phyloP scores from a whole-genome alignment of 2,329 filamentous ascomycete genomes.

The Fusarium avenaceum region DNA sequence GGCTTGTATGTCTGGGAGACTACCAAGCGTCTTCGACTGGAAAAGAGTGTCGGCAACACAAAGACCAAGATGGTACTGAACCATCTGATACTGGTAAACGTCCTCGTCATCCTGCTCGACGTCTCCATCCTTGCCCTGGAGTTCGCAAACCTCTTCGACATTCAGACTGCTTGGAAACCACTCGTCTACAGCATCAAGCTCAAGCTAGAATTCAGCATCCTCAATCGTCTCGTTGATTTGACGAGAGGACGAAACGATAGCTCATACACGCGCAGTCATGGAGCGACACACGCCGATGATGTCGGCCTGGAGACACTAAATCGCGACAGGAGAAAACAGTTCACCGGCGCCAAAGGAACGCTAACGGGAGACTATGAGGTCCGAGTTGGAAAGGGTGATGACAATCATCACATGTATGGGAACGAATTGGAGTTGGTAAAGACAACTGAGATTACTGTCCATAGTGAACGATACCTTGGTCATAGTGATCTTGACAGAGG shows the following conservation, averaged over 20 bases:
- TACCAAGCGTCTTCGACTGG: conserved; percentile 60
- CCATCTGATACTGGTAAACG: conserved; percentile 60
- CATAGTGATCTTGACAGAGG: conserved; percentile 4
- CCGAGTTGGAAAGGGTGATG: conserved; percentile 35
- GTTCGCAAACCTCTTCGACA: conserved; percentile 55
- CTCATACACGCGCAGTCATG: conserved; percentile 39
- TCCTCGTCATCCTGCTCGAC: conserved; percentile 59
- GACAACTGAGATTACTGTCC: conserved; percentile 39
- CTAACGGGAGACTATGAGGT: conserved; percentile 36
- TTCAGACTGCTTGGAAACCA: conserved; percentile 45
- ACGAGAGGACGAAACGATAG: conserved; percentile 38
- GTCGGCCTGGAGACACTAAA: conserved; percentile 41
- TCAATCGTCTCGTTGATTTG: conserved; percentile 53
- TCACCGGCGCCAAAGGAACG: conserved; percentile 19
- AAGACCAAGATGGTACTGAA: conserved; percentile 41
- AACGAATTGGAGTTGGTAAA: conserved; percentile 33
- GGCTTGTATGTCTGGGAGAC: conserved; percentile 67
- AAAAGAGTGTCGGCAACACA: conserved; percentile 49
- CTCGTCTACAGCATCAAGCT: conserved; percentile 55
- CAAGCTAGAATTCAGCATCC: conserved; percentile 56
- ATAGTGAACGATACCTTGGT: conserved; percentile 24
- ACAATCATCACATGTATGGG: background rate
- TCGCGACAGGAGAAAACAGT: conserved; percentile 28
- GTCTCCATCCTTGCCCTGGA: conserved; percentile 50
- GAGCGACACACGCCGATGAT: conserved; percentile 21